Evolutionary conservation across 352 stramenopile species (phyloP), one percentile per base, ranked within the genome.

Genomic region (Phytopythium montanum): DNA sequence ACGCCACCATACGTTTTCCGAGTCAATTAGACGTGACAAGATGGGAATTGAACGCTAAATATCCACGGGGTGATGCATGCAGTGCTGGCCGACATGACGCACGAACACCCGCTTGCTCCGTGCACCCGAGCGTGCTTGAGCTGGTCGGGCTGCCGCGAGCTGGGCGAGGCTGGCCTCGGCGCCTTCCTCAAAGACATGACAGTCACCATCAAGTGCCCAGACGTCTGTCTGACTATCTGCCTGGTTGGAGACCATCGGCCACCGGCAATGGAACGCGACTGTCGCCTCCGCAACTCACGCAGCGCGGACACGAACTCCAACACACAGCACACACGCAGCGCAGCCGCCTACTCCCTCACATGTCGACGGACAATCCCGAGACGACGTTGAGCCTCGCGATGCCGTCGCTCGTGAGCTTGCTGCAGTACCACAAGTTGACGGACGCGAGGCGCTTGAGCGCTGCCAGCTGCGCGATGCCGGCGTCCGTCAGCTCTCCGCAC

Each of bases 391-490:
- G 66, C 34, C 80, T 61, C 44, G 86, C 69, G 36, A 94, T 70
- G 9, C 81, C 76, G 2, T 44, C 61, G 54, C 53, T 65, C 1
- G 81, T 90, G 54, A 94, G 70, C 60, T 94, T 91, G 19, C 67
- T 85, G 68, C 84, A 94, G 60, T 92, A 92, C 84, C 81, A 92
- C 14, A 92, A 56, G 54, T 91, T 94, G 61, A 91, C 82, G 18
- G 68, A 83, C 34, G 67, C 62, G 41, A 94, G 68, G 33, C 80
- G 79, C 12, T 73, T 38, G 6, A 87, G 72, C 26, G 72, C 55
- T 8, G 70, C 62, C 14, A 94, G 63, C 31, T 87, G 57, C 16
- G 56, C 61, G 4, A 91, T 69, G 3, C 79, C 82, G 29, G 61
- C 57, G 36, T 94, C 85, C 3, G 79, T 87, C 64, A 94, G 72